Conservation (phyloP, 2,329 filamentous ascomycete species). For the Ceratocystis albifundus region DNA sequence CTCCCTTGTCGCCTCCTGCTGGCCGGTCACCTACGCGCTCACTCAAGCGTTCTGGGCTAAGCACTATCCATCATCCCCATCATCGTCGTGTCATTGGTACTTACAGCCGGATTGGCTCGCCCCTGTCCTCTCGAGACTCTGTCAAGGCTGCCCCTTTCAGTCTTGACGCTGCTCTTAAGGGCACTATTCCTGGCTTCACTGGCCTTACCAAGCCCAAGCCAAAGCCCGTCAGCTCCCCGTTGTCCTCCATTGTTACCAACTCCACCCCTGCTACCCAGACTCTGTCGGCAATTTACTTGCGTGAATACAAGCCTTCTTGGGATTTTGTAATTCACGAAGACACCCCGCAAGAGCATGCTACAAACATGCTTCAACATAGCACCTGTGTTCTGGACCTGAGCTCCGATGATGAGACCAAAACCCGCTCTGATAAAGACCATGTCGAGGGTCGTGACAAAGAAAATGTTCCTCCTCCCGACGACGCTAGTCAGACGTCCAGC, state of each 20-base stretch:
- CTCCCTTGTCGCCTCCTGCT: constrained; percentile 46
- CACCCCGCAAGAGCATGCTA: constrained; percentile 77
- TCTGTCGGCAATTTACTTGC: constrained; percentile 23
- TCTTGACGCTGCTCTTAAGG: constrained; percentile 70
- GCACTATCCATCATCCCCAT: constrained; percentile 40
- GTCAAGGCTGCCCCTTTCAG: constrained; percentile 56
- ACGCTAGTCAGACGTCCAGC: constrained; percentile 47
- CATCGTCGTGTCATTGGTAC: constrained; percentile 46
- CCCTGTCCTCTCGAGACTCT: constrained; percentile 43
- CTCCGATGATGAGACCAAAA: constrained; percentile 66
- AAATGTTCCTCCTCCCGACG: constrained; percentile 68
- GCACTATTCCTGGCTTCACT: constrained; percentile 55
- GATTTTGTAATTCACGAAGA: constrained; percentile 94
- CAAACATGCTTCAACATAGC: constrained; percentile 84
- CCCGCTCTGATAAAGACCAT: constrained; percentile 40
- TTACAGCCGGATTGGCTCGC: constrained; percentile 60
- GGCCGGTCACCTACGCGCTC: constrained; percentile 64
- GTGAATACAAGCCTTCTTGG: constrained; percentile 56
- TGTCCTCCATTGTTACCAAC: constrained; percentile 28
- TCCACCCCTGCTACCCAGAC: constrained; percentile 25
- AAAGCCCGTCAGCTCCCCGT: constrained; percentile 25
- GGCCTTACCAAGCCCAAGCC: constrained; percentile 30
- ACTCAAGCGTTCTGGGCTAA: constrained; percentile 54
- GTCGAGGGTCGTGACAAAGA: constrained; percentile 70
- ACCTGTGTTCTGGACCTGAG: constrained; percentile 79